Conservation (phyloP, 345 rosid genomes). For the Psidium friedrichsthalianum region DNA sequence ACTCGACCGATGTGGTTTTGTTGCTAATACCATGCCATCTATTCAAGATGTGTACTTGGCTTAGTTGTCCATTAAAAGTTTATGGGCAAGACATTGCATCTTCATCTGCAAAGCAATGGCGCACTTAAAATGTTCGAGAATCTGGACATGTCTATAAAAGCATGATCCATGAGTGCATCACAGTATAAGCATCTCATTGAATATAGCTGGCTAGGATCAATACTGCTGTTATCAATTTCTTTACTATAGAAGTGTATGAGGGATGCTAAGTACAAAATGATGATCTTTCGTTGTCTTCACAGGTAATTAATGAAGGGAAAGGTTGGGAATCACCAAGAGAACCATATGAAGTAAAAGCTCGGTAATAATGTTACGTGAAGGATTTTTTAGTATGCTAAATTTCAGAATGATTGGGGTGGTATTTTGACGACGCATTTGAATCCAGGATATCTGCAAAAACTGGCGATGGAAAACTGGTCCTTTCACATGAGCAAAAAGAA, state of each 20-base stretch:
- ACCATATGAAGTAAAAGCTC: constrained; percentile 82
- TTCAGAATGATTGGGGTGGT: neutral
- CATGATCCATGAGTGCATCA: neutral
- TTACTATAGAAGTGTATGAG: neutral
- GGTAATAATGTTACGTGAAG: constrained; percentile 28
- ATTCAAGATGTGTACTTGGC: neutral
- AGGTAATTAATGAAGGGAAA: constrained; percentile 76
- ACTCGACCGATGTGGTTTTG: neutral
- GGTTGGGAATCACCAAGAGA: constrained; percentile 96
- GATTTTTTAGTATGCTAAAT: neutral
- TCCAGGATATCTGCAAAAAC: constrained; percentile 81
- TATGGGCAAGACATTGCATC: neutral
- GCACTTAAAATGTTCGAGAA: neutral
- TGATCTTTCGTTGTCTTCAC: neutral
- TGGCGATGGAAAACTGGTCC: constrained; percentile 52
- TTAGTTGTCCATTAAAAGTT: neutral
- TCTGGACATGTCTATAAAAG: neutral
- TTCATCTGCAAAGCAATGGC: neutral
- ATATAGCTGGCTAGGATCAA: neutral
- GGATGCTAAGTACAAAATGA: neutral
- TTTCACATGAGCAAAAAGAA: constrained; percentile 47
- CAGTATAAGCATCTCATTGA: neutral
- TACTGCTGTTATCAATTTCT: neutral
- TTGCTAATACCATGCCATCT: neutral
- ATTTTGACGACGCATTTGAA: neutral